Conservation (phyloP, 495 filamentous ascomycete genomes). For the Ramalina peruviana region DNA sequence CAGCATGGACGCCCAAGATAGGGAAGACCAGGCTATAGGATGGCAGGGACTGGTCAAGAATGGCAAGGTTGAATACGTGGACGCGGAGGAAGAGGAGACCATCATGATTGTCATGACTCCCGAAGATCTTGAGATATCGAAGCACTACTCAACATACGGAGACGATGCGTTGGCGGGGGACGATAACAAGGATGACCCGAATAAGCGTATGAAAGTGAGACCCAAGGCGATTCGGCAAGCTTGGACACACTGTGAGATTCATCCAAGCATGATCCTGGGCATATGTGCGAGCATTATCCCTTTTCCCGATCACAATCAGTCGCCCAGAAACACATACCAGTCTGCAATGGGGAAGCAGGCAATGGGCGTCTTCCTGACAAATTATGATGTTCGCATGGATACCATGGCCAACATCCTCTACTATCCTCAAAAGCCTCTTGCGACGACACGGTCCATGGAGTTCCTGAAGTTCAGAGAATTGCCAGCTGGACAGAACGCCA, state of each 20-base stretch:
- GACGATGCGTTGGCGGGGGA: constrained; percentile 32
- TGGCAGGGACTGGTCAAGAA: constrained; percentile 72
- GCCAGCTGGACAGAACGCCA: constrained; percentile 94
- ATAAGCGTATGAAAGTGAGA: constrained; percentile 73
- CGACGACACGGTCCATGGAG: constrained; percentile 95
- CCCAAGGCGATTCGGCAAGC: constrained; percentile 70
- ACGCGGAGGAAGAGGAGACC: constrained; percentile 96
- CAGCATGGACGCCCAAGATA: constrained; percentile 40
- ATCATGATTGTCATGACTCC: constrained; percentile 99
- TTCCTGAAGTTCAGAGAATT: constrained; percentile 95
- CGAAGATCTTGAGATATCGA: constrained; percentile 69
- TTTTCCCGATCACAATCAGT: constrained; percentile 98
- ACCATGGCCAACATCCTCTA: constrained; percentile 99
- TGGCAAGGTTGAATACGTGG: constrained; percentile 85
- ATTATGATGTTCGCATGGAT: constrained; percentile 91
- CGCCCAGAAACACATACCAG: constrained; percentile 96
- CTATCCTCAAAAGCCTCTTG: constrained; percentile 95
- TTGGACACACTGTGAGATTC: constrained; percentile 97
- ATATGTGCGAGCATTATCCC: constrained; percentile 98
- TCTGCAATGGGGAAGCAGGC: constrained; percentile 99
- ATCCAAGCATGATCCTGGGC: constrained; percentile 96
- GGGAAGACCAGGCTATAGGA: constrained; percentile 54
- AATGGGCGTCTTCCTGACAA: constrained; percentile 97
- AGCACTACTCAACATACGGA: constrained; percentile 35
- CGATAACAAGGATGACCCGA: constrained; percentile 40